Evolutionary conservation across 2,329 filamentous ascomycete species (phyloP), one percentile per base, ranked within the genome.

Genomic region (Sporothrix schenckii): DNA sequence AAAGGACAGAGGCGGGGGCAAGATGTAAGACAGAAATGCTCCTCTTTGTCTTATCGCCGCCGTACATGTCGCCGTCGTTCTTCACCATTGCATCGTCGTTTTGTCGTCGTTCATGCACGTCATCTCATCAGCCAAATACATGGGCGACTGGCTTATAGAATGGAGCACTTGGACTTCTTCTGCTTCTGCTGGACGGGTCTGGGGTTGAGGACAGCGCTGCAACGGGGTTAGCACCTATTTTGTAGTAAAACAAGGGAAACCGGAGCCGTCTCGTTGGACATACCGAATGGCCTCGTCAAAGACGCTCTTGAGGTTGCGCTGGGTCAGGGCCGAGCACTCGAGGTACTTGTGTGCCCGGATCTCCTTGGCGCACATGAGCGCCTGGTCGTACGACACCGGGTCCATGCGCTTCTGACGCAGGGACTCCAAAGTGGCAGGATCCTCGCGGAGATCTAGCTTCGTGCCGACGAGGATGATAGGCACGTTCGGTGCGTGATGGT

Each of bases 221-320:
- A 6, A 39, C 7, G 30, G 24, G n/a, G 61, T 67, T 63, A 69
- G 70, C 24, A 58, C 5, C 6, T 4, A 34, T 34, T 9, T 34
- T 34, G 16, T 47, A 14, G 4, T 13, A 2, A 47, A 2, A 7
- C 14, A 16, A 24, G 14, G 11, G 4, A 7, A 24, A 4, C 2
- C 19, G 13, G 1, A 41, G 13, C 3, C 24, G 9, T 19, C 16
- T 27, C 21, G 11, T 4, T 9, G 14, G 7, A 82, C 90, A 76
- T 83, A 98, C 95, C 95, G 91, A 79, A 99, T 99, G 47, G 95
- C 95, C 83, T 97, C 94, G 79, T 99, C 95, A 79, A 99, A 99
- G 65, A 99, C 95, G 77, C 93, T 97, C 89, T 99, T 99, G 76
- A 99, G 82, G 81, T 97, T 97, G 78, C 94, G 87, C 85, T 98